Evolutionary conservation across 106 monocot genomes (phyloP).

Genomic region (Narthecium ossifragum): DNA sequence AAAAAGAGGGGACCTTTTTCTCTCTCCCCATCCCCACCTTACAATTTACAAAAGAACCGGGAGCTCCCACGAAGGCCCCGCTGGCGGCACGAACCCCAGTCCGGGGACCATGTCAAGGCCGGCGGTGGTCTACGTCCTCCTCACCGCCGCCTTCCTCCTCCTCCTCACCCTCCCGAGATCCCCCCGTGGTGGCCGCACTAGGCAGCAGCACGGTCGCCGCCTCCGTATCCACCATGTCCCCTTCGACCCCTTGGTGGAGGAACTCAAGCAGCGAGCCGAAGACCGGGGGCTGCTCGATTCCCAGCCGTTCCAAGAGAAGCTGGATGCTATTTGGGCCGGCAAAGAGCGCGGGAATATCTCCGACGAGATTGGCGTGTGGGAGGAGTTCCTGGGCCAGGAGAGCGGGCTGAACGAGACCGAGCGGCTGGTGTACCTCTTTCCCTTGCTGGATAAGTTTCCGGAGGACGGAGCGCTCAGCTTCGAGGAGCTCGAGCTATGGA

Average conservation of each 20-base stretch:
- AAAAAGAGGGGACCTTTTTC: too few species aligned
- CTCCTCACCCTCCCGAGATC: constrained; percentile 13
- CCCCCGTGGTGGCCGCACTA: neutral
- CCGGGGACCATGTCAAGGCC: neutral
- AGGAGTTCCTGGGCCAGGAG: constrained; percentile 19
- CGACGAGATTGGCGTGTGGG: constrained; percentile 2
- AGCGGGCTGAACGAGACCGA: constrained; percentile 24
- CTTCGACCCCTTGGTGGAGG: constrained; percentile 6
- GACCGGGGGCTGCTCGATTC: constrained; percentile 12
- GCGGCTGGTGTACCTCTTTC: constrained; percentile 24
- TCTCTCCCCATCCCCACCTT: too few species aligned
- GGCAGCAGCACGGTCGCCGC: neutral
- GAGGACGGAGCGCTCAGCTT: constrained; percentile 15
- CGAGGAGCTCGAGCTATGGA: constrained; percentile 22
- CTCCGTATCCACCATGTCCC: neutral
- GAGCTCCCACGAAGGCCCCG: too few species aligned
- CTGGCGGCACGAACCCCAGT: too few species aligned
- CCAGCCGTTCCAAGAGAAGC: constrained; percentile 10
- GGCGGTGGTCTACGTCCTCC: constrained; percentile 14
- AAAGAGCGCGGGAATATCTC: neutral
- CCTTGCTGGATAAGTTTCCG: constrained; percentile 18
- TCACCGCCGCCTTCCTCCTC: constrained; percentile 10
- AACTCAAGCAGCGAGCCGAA: constrained; percentile 9
- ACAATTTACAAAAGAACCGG: too few species aligned
- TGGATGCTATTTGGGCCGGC: neutral